phyloP scores from a whole-genome alignment of 495 filamentous ascomycete genomes.

The Cryomyces minteri region DNA sequence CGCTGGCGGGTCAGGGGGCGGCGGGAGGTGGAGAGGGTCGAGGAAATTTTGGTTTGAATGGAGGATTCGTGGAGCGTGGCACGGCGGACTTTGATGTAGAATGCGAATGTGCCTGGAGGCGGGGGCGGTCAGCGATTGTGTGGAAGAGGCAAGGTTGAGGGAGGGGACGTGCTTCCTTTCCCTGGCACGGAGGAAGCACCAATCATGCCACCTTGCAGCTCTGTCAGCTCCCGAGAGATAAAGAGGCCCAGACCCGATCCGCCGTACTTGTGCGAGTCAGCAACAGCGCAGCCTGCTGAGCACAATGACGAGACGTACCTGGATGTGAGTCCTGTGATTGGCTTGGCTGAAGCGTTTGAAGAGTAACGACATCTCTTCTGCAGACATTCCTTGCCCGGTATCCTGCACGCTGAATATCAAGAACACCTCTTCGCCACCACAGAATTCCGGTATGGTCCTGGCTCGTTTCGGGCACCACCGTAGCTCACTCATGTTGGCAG shows the following conservation, averaged over 20 bases:
- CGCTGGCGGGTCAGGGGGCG: background rate
- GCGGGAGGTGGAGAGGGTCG: background rate
- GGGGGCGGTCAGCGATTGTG: no score
- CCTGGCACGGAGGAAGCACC: slow-evolving; percentile 5
- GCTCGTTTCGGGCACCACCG: background rate
- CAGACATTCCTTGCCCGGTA: slow-evolving; percentile 6
- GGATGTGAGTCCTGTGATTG: slow-evolving; percentile 9
- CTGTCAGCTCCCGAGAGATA: slow-evolving; percentile 7
- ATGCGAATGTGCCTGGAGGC: slow-evolving; percentile 2
- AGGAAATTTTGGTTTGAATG: background rate
- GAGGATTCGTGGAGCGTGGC: background rate
- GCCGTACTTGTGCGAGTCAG: slow-evolving; percentile 1
- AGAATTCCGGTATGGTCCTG: slow-evolving; percentile 4
- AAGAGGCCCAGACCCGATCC: slow-evolving; percentile 8
- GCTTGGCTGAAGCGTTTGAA: slow-evolving; percentile 13
- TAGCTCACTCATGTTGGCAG: background rate
- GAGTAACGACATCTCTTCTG: slow-evolving; percentile 7
- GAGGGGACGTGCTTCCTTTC: background rate
- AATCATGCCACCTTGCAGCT: slow-evolving; percentile 8
- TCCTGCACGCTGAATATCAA: slow-evolving; percentile 7
- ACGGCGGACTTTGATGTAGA: slow-evolving; percentile 4
- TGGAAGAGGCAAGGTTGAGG: no score
- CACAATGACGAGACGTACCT: background rate
- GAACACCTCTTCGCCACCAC: slow-evolving; percentile 5
- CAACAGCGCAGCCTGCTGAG: no score